phyloP scores from a whole-genome alignment of 208 protist genomes.

The Trypanosoma cruzi region DNA sequence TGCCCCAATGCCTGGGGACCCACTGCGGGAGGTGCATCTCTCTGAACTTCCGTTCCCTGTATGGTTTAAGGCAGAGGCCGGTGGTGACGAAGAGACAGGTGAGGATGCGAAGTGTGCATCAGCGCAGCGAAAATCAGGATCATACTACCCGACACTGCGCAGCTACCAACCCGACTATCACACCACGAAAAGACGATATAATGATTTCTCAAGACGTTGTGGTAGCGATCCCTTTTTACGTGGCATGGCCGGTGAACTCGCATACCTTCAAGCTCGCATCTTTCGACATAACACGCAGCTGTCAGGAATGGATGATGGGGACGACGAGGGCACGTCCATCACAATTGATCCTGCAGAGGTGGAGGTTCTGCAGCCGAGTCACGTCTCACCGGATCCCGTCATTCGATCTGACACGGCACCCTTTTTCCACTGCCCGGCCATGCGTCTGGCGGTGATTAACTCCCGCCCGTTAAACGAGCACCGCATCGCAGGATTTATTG shows the following conservation, averaged over 20 bases:
- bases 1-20: conserved; percentile 44
- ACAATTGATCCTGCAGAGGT: conserved; percentile 47
- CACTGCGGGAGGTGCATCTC: conserved; percentile 28
- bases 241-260: conserved; percentile 37
- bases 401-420: not conserved
- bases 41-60: conserved; percentile 45
- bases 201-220: conserved; percentile 40
- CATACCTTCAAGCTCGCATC: conserved; percentile 38
- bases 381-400: not conserved
- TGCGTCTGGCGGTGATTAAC: conserved; percentile 22
- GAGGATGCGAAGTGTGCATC: not conserved
- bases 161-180: conserved; percentile 27
- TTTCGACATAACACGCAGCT: conserved; percentile 31
- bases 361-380: conserved; percentile 41
- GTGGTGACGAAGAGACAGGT: not conserved
- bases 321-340: conserved; percentile 22
- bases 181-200: conserved; percentile 25
- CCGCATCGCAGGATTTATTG: conserved; percentile 31
- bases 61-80: conserved; percentile 4
- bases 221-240: conserved; percentile 46
- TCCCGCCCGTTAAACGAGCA: conserved; percentile 27
- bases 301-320: conserved; percentile 26
- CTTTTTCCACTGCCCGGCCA: conserved; percentile 9
- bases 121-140: not conserved
- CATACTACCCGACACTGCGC: conserved; percentile 6